Conservation (phyloP, 352 stramenopile species). For the Globisporangium solare region DNA sequence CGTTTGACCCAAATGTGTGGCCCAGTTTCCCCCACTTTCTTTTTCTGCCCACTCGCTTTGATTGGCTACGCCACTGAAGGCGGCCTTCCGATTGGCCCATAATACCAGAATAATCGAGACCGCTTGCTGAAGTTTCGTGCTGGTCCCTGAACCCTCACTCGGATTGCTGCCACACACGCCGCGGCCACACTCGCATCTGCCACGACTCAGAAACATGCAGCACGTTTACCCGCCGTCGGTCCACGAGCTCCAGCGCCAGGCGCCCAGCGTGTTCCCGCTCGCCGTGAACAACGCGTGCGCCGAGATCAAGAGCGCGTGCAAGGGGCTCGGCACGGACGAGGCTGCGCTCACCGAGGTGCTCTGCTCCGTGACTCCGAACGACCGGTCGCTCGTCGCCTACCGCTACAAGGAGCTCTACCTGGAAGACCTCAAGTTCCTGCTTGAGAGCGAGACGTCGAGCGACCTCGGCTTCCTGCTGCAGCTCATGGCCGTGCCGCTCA, state of each 20-base stretch:
- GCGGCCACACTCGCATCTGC: background rate
- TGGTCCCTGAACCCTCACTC: constrained; percentile 1
- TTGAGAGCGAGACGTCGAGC: constrained; percentile 21
- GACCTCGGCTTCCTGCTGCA: constrained; percentile 26
- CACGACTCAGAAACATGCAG: constrained; percentile 12
- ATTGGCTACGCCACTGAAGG: too few relatives aligned
- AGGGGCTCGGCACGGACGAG: constrained; percentile 22
- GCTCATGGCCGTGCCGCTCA: constrained; percentile 18
- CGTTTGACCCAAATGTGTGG: too few relatives aligned
- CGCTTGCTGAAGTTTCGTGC: too few relatives aligned
- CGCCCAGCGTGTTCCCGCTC: constrained; percentile 7
- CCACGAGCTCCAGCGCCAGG: constrained; percentile 14
- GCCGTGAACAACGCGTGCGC: constrained; percentile 24
- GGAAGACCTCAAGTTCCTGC: constrained; percentile 18
- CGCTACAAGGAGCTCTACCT: constrained; percentile 27
- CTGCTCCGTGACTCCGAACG: constrained; percentile 16
- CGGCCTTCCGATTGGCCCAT: too few relatives aligned
- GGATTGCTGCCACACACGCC: constrained; percentile 1
- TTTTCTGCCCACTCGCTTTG: too few relatives aligned
- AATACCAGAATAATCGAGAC: constrained; percentile 3
- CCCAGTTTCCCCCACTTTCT: too few relatives aligned
- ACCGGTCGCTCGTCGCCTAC: constrained; percentile 19
- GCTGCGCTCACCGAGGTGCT: constrained; percentile 16
- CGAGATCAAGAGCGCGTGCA: constrained; percentile 23
- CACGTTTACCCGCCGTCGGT: constrained; percentile 25